Base-by-base conservation (phyloP, 2,329 filamentous ascomycete species). In the Apiospora kogelbergensis region DNA sequence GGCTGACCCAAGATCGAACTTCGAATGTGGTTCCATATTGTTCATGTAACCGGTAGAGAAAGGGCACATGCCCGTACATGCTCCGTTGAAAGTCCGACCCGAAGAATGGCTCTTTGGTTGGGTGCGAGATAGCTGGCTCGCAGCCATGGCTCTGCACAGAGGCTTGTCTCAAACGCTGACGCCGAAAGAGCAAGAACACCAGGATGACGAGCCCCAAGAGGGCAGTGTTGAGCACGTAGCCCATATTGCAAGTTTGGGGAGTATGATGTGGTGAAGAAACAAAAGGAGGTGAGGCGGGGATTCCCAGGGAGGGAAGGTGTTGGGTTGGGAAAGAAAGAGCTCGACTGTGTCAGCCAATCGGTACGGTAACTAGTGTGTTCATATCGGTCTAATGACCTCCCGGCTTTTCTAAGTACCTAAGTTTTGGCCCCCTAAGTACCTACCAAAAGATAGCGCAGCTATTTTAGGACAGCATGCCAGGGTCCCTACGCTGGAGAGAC, bases 21-120 rank as follows among this genome's bases (percentile, higher is more conserved):
- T 68, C 66, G 66, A 57, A 70, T 9, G 68, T 68, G 17, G 41
- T 24, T 30, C 65, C 65, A 37, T 68, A 65, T 60, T 37, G 41
- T 30, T 26, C 13, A 63, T 70, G 66, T 9, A 70, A 33, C 5
- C n/a, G 20, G 40, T 68, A 63, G 7, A 65, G 57, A 45, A 65
- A 70, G 15, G 65, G 46, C 5, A 68, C 45, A 22, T 68, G n/a
- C 30, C 15, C 33, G 24, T 68, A 70, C 42, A 70, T 64, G 20
- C 53, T 68, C n/a, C 45, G 48, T 40, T 68, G 69, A 33, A 70
- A 67, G 44, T 70, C 69, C 24, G 67, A 57, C 6, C 63, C 57
- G 24, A 44, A 33, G 37, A 70, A 65, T 9, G 69, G 69, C n/a
- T 70, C 69, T 40, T 24, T 70, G 42, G 69, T 42, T 26, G 53